These are phyloP conservation scores for Elymus sibiricus DNA, from an alignment of 176 grass and related monocot species.

Conservation along the genomic window DNA sequence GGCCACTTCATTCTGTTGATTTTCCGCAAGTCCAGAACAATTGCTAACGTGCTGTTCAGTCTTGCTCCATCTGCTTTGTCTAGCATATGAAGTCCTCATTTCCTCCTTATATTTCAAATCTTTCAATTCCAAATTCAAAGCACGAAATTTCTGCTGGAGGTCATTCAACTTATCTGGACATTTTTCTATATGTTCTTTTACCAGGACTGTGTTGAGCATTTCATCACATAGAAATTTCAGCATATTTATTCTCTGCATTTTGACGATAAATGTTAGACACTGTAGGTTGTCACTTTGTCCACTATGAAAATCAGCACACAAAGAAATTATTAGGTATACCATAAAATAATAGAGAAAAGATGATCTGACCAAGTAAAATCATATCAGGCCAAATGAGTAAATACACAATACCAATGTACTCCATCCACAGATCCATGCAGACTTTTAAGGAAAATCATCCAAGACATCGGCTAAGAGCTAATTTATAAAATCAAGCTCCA, in stretches of 20 bases:
- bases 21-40: constrained; percentile 34
- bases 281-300: constrained; percentile 24
- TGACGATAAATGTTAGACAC: constrained; percentile 36
- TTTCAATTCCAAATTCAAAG: constrained; percentile 68
- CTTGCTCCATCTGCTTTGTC: constrained; percentile 49
- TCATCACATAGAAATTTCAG: constrained; percentile 96
- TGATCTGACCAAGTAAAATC: background rate
- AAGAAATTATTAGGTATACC: constrained; percentile 9
- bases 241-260: constrained; percentile 80
- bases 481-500: constrained; percentile 12
- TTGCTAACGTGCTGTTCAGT: constrained; percentile 43
- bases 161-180: constrained; percentile 79
- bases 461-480: background rate
- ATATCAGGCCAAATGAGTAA: constrained; percentile 4
- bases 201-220: constrained; percentile 80
- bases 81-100: constrained; percentile 30
- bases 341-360: background rate
- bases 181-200: constrained; percentile 89
- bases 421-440: background rate
- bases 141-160: constrained; percentile 77
- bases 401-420: background rate
- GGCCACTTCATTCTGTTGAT: constrained; percentile 28
- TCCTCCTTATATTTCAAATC: constrained; percentile 80
- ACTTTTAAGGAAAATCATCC: background rate
- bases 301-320: constrained; percentile 14